Evolutionary conservation across 116 monocot species (phyloP), one percentile per base, ranked within the genome.

Genomic region (Papilionanthe hybrid): DNA sequence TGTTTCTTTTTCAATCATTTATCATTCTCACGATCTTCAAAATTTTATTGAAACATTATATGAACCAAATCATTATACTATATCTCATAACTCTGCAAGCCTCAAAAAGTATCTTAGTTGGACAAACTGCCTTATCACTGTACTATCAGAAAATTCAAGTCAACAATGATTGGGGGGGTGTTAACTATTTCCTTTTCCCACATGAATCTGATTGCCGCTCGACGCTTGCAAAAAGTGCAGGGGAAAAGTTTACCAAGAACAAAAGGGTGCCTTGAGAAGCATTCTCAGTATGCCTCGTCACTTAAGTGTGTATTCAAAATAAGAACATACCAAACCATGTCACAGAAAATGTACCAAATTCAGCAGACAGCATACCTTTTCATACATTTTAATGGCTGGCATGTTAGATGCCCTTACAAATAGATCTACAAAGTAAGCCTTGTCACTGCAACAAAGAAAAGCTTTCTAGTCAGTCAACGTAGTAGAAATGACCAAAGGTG

Each of bases 341-440:
- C 37, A 28, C 12, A 28, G 67, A 28, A 27, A 13, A 71, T 9
- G 28, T 28, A 71, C 9, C 2, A 44, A 73, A 44, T 42, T 53
- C 41, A 28, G 71, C 5, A 15, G 71, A 29, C 73, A 73, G 3
- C 49, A 32, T 84, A 96, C 94, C 97, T 98, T 98, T 79, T 98
- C 94, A 86, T 98, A 98, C 98, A 98, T 98, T 79, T 93, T 94
- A 53, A 98, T 98, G 23, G 94, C 94, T 20, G 94, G 94, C 81
- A 78, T 84, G 78, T 98, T 98, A 30, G 98, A 98, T 86, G 98
- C 98, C 82, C 93, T 88, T 18, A 98, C 98, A 81, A 98, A 98
- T 44, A 98, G 93, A 93, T 98, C 98, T 71, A 98, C 98, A 86
- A 94, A 98, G 85, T 98, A 98, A 17, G 98, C 98, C 81, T 98